Percentiles rank a stretch among this genome's conserved stretches.
Evolutionary conservation across 441 rosid genomes (phyloP).

Genomic region (Populus trichocarpa): DNA sequence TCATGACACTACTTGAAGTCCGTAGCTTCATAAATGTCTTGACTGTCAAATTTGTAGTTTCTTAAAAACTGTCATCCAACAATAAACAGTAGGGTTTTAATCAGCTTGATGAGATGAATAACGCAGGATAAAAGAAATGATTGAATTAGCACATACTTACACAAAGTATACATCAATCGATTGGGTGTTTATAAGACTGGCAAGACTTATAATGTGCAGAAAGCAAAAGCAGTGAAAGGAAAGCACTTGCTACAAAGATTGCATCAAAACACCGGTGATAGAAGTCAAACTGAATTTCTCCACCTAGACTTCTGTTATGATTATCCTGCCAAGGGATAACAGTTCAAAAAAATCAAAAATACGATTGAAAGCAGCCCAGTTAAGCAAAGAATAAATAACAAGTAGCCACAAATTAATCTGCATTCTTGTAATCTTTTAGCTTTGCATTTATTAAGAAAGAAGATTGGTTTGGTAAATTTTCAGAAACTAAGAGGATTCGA

Average conservation of each 20-base stretch:
- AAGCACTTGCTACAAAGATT: conserved; percentile 94
- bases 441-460: neutral
- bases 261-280: conserved; percentile 99
- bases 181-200: conserved; percentile 93
- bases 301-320: conserved; percentile 92
- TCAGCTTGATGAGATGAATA: neutral
- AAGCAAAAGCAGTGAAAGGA: conserved; percentile 86
- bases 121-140: neutral
- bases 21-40: neutral
- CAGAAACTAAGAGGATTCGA: neutral
- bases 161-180: conserved; percentile 46
- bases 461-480: neutral
- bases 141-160: conserved; percentile 24
- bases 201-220: conserved; percentile 97
- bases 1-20: no score
- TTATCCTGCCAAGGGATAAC: conserved; percentile 60
- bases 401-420: no score
- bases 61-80: no score
- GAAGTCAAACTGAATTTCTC: conserved; percentile 96
- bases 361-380: neutral
- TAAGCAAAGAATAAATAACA: no score
- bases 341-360: conserved; percentile 10
- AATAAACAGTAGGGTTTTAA: no score
- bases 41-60: neutral
- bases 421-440: neutral